phyloP scores from a whole-genome alignment of 768 basidiomycete species.

The Mycena galericulata region DNA sequence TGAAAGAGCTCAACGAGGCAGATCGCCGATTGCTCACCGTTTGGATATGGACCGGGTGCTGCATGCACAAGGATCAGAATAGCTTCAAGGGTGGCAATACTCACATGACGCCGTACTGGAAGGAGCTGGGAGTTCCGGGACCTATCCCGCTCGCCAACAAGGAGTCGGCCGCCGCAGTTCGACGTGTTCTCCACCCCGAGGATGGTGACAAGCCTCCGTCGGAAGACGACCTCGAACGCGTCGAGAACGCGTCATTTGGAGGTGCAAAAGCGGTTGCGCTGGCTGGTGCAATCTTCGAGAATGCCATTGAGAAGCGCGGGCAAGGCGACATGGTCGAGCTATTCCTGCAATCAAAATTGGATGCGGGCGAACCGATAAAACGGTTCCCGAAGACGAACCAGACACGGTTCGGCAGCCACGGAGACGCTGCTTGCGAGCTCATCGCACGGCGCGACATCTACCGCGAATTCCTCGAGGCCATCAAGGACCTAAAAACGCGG shows the following conservation, averaged over 20 bases:
- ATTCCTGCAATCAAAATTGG: neutral
- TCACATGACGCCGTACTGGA: conserved; percentile 26
- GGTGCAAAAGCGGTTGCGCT: conserved; percentile 21
- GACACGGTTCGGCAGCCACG: conserved; percentile 4
- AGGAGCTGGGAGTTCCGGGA: conserved; percentile 6
- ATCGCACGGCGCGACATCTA: neutral
- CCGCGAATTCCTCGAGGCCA: neutral
- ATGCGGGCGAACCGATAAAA: neutral
- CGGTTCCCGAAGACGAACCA: conserved; percentile 11
- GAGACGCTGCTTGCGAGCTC: neutral
- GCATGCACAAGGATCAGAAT: no score
- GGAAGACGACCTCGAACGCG: conserved; percentile 2
- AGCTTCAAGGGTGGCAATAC: conserved; percentile 37
- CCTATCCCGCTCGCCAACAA: neutral
- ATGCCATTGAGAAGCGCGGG: conserved; percentile 19
- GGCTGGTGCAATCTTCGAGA: conserved; percentile 19
- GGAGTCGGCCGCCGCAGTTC: conserved; percentile 12
- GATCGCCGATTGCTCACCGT: conserved; percentile 30
- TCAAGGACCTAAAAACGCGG: neutral
- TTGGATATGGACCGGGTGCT: conserved; percentile 31
- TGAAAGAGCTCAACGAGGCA: conserved; percentile 6
- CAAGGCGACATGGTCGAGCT: conserved; percentile 15
- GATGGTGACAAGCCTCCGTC: conserved; percentile 1
- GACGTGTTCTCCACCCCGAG: neutral
- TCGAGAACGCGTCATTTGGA: conserved; percentile 15